Evolutionary conservation across 2,329 filamentous ascomycete species (phyloP).

Genomic region (Chaetomiaceae sp.): DNA sequence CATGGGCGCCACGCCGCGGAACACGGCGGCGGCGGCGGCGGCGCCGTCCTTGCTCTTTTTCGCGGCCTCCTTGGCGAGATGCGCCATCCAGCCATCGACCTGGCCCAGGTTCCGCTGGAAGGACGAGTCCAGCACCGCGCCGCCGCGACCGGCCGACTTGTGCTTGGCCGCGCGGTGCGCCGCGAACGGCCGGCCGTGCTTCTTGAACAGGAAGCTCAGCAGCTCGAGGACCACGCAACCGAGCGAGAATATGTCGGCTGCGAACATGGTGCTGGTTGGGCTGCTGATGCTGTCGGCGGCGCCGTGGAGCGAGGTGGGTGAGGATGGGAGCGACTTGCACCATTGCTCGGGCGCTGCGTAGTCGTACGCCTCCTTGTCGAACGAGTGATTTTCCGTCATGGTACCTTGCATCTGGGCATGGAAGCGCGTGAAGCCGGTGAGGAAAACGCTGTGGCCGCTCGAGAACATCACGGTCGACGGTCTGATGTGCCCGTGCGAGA

Average conservation of each 20-base stretch:
- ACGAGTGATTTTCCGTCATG: conserved; percentile 40
- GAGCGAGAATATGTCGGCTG: conserved; percentile 66
- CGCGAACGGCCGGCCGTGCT: conserved; percentile 58
- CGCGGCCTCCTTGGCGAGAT: conserved; percentile 52
- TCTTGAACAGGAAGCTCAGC: conserved; percentile 62
- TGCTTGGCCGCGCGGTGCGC: conserved; percentile 61
- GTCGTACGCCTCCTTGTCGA: conserved; percentile 65
- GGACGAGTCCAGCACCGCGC: conserved; percentile 60
- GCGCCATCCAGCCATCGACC: conserved; percentile 61
- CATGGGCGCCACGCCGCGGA: conserved; percentile 46
- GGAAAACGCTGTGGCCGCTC: conserved; percentile 58
- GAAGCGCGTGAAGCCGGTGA: conserved; percentile 54
- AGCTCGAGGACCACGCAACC: conserved; percentile 69
- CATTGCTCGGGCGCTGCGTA: conserved; percentile 67
- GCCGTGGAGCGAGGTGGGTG: conserved; percentile 24
- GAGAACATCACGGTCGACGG: conserved; percentile 66
- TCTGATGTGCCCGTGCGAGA: conserved; percentile 62
- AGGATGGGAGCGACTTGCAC: conserved; percentile 33
- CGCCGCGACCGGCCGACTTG: conserved; percentile 51
- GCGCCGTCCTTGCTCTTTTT: conserved; percentile 47
- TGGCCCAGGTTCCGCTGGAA: conserved; percentile 67
- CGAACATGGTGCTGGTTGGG: conserved; percentile 29
- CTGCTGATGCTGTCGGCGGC: conserved; percentile 28
- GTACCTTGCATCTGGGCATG: conserved; percentile 37
- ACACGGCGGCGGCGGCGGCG: too few relatives aligned